Conservation (phyloP, 1,139 yeast species). For the Debaryomycetaceae sp. region DNA sequence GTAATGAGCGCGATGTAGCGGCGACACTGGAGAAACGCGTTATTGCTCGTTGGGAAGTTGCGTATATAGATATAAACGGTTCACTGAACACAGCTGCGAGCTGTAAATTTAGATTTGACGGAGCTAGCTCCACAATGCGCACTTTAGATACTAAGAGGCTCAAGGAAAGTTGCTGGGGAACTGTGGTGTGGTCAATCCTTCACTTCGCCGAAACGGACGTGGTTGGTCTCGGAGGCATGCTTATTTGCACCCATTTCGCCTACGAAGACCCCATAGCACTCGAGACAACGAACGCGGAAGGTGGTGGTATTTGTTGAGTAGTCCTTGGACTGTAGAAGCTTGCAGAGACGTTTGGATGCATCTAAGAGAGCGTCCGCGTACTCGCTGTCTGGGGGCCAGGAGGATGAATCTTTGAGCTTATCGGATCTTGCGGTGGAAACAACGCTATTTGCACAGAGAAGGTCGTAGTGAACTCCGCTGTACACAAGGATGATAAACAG, state of each 20-base stretch:
- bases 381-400: constrained; percentile 28
- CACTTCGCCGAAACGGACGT: constrained; percentile 63
- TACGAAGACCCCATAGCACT: constrained; percentile 49
- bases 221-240: constrained; percentile 67
- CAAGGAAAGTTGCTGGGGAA: no score
- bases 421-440: constrained; percentile 18
- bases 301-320: constrained; percentile 67
- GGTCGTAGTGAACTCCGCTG: constrained; percentile 76
- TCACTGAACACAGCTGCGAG: no score
- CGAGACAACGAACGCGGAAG: constrained; percentile 56
- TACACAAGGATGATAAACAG: constrained; percentile 56
- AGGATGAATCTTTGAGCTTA: constrained; percentile 32
- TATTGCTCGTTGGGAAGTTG: no score
- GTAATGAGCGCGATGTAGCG: no score
- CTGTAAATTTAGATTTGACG: no score
- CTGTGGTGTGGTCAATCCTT: constrained; percentile 6
- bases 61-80: no score
- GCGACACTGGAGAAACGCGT: no score
- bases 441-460: constrained; percentile 42
- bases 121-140: no score
- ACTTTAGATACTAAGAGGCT: no score
- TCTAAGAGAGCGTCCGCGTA: constrained; percentile 27
- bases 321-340: constrained; percentile 46
- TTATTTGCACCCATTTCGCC: constrained; percentile 68
- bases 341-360: constrained; percentile 41